Evolutionary conservation across 805 yeast genomes (phyloP).

Genomic region (Metschnikowia continentalis): DNA sequence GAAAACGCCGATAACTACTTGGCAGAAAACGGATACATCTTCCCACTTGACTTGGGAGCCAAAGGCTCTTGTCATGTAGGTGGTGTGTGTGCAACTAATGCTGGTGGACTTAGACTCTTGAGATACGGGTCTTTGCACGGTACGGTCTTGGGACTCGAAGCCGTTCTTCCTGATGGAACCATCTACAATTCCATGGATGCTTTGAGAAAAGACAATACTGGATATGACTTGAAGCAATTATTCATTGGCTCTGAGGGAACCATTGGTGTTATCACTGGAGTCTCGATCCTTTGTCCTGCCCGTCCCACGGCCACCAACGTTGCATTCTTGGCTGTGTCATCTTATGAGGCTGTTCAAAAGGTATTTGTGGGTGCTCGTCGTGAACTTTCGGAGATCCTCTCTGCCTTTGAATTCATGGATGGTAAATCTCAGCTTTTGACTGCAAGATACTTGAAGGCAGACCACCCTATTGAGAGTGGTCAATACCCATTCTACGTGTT

Average conservation of each 20-base stretch:
- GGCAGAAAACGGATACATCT: conserved; percentile 79
- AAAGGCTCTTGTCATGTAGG: conserved; percentile 96
- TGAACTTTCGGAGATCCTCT: conserved; percentile 78
- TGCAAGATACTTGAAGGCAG: conserved; percentile 51
- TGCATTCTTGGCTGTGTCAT: conserved; percentile 77
- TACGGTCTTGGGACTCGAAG: conserved; percentile 84
- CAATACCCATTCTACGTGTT: conserved; percentile 85
- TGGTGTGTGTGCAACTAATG: conserved; percentile 92
- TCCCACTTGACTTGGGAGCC: conserved; percentile 93
- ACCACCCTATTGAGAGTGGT: conserved; percentile 73
- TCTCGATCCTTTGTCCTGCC: conserved; percentile 84
- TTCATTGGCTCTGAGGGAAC: conserved; percentile 96
- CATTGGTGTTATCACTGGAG: conserved; percentile 84
- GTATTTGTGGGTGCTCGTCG: conserved; percentile 73
- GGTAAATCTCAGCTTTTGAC: conserved; percentile 60
- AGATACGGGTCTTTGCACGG: conserved; percentile 94
- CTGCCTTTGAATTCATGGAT: conserved; percentile 96
- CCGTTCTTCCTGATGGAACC: conserved; percentile 87
- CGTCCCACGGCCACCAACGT: conserved; percentile 84
- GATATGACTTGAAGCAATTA: conserved; percentile 86
- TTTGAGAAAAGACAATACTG: conserved; percentile 91
- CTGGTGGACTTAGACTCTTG: conserved; percentile 86
- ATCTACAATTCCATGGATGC: conserved; percentile 75
- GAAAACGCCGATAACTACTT: conserved; percentile 79
- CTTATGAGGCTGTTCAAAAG: conserved; percentile 79